Base-by-base conservation (phyloP, 2,329 filamentous ascomycete species). In the Colletotrichum sp. region DNA sequence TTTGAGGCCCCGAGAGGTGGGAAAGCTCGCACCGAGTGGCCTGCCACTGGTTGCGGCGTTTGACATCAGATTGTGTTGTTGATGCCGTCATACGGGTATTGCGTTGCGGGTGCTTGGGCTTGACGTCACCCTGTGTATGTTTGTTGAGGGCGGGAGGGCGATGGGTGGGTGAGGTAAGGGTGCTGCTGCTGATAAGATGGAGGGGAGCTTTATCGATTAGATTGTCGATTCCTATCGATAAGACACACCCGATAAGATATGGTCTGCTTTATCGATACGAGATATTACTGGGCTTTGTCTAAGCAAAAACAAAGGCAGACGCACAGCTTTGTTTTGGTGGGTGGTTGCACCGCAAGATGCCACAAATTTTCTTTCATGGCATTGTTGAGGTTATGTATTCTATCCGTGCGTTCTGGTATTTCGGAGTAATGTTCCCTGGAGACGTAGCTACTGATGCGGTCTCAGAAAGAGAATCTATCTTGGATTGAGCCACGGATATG, bases 1-100 rank as follows among this genome's bases (percentile, higher is more conserved):
- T 32, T 28, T 21, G 21, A 58, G 48, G 26, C 21, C 30, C 26
- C 66, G 36, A 72, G 61, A 63, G 63, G 69, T 67, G 69, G 63
- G 58, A 58, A 58, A 65, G 34, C 48, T 30, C 26, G 60, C 28
- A 34, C 24, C 60, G 24, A 28, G 18, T n/a, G 15, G 13, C 24
- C 13, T 26, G 21, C 48, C n/a, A 60, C 66, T 75, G 74, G 36
- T 71, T 74, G 74, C 74, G 38, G 71, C 38, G 52, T 24, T 76
- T 76, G 74, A 76, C 72, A 75, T 76, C 74, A 76, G 71, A 48
- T 52, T 69, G 65, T 55, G 74, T 24, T 67, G 70, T 28, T 71
- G 66, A 76, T 76, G 74, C 72, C 74, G 74, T 76, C 74, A 76
- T 76, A 32, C 55, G 52, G 58, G 61, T 16, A 36, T 38, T 28